Evolutionary conservation across 208 protist species (phyloP), one percentile per base, ranked within the genome.

Genomic region (Acanthamoeba sp.): DNA sequence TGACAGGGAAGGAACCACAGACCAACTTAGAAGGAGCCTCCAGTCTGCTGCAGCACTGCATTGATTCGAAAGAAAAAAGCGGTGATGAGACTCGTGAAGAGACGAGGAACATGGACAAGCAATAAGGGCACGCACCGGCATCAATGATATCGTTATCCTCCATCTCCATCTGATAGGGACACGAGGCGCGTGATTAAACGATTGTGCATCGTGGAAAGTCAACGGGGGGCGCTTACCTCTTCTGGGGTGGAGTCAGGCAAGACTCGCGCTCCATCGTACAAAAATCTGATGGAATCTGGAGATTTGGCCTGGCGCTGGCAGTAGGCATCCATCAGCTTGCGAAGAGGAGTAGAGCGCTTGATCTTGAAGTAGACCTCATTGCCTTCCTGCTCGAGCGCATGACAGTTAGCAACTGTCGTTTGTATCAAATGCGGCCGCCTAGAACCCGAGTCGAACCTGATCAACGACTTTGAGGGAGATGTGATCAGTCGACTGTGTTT

Each of bases 331-430:
- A 99, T 99, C 38, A 99, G 95, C 96, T 99, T 99, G 52, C 98
- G 97, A 62, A 99, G 95, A 93, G 97, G 98, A 20, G 99, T 99
- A 20, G 96, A 96, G n/a, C 96, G 96, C 94, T 99, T 99, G 66
- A 99, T 99, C 89, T 99, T 99, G 95, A 99, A 99, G 95, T 98
- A 99, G 94, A 99, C 98, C 95, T 99, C 98, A 20, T 96, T 97
- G 12, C 98, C 98, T 38, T 99, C 94, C 93, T 97, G 69, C 59
- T n/a, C n/a, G n/a, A n/a, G n/a, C n/a, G n/a, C n/a, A n/a, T 40
- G 50, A 66, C 38, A 50, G 66, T 40, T 52, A n/a, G n/a, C 0
- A 48, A 57, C 45, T 71, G 36, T 78, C 27, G 40, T 12, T 40
- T 24, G 66, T 14, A 18, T 32, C 10, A 85, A 66, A 32, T 69